These are phyloP conservation scores for Salix exigua DNA, from an alignment of 345 rosid species.

Conservation along the genomic window DNA sequence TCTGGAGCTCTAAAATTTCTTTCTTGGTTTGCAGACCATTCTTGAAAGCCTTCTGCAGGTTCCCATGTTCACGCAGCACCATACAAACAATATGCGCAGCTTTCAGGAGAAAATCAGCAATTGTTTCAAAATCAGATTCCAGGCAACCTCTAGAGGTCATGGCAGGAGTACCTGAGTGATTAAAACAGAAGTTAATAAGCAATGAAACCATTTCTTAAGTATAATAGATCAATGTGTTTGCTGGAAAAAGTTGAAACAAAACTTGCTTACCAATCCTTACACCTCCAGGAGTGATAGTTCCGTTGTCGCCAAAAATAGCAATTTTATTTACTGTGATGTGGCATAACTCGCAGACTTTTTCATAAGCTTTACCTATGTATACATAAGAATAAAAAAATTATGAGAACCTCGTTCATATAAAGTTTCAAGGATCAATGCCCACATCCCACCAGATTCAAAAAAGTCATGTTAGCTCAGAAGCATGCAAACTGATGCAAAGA, in stretches of 20 bases:
- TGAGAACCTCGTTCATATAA: neutral
- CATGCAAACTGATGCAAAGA: neutral
- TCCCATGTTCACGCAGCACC: conserved; percentile 17
- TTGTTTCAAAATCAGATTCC: conserved; percentile 25
- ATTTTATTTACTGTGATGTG: conserved; percentile 26
- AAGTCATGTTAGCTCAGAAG: neutral
- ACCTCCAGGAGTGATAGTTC: conserved; percentile 22
- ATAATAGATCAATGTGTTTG: neutral
- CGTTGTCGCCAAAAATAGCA: conserved; percentile 27
- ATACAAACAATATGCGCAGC: conserved; percentile 16
- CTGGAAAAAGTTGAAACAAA: neutral
- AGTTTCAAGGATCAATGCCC: neutral
- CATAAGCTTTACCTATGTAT: conserved; percentile 17
- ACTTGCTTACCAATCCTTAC: conserved; percentile 23
- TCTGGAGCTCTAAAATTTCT: conserved; percentile 21
- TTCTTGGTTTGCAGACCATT: conserved; percentile 16
- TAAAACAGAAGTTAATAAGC: neutral
- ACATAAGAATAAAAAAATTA: neutral
- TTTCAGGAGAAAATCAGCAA: conserved; percentile 24
- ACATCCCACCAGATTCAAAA: neutral
- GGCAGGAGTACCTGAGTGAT: conserved; percentile 23
- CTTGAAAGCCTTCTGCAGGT: conserved; percentile 6
- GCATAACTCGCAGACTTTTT: conserved; percentile 28
- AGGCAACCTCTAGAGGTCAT: conserved; percentile 35
- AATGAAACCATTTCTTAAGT: neutral